A percentile compares a stretch with the other conserved stretches of the same genome.
phyloP scores from a whole-genome alignment of 257 asterid genomes.

The Gardenia jasminoides region DNA sequence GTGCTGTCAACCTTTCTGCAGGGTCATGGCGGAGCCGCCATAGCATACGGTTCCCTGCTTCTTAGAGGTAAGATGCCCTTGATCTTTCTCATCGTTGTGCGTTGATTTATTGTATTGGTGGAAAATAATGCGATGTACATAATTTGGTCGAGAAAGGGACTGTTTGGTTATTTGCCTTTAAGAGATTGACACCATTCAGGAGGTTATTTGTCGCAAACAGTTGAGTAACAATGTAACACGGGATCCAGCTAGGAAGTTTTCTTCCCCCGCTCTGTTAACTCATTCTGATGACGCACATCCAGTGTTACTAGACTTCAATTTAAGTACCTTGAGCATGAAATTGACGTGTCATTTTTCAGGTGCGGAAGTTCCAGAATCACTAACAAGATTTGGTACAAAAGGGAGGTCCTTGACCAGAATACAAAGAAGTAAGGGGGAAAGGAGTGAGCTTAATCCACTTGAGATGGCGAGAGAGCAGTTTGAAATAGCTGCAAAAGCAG shows the following conservation, averaged over 20 bases:
- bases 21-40: constrained; percentile 94
- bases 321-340: background rate
- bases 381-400: constrained; percentile 50
- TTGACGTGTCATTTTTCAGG: constrained; percentile 40
- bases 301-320: background rate
- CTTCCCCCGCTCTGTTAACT: background rate
- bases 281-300: background rate
- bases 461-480: constrained; percentile 79
- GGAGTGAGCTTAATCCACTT: constrained; percentile 40
- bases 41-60: constrained; percentile 90
- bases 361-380: constrained; percentile 61
- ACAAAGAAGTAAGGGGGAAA: constrained; percentile 28
- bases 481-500: constrained; percentile 77
- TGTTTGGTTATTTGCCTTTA: background rate
- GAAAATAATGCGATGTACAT: background rate
- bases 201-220: background rate
- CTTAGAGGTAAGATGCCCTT: constrained; percentile 51
- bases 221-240: background rate
- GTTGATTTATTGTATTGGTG: background rate
- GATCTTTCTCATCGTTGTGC: background rate
- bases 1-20: constrained; percentile 29
- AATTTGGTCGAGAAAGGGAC: background rate
- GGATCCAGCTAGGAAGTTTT: background rate
- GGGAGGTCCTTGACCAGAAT: constrained; percentile 34
- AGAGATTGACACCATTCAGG: background rate